A percentile compares a stretch with the other conserved stretches of the same genome.
These are phyloP conservation scores for Alternaria triticina DNA, from an alignment of 2,329 filamentous ascomycete species.

Conservation along the genomic window DNA sequence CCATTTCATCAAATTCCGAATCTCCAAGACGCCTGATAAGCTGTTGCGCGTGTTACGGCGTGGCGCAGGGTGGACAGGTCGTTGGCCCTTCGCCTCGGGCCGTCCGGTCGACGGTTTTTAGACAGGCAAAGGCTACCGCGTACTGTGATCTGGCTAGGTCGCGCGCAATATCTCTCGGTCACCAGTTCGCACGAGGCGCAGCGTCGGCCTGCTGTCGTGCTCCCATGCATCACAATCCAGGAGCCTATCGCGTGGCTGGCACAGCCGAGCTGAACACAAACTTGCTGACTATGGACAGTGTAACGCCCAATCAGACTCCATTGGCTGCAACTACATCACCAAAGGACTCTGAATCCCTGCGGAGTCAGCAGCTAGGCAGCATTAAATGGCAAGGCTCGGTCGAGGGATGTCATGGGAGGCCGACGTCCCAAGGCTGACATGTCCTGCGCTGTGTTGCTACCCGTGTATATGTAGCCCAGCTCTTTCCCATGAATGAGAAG, in stretches of 20 bases:
- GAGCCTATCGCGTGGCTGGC: neutral
- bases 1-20: neutral
- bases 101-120: neutral
- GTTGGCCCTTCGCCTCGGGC: neutral
- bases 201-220: neutral
- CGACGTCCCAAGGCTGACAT: slow-evolving; percentile 1
- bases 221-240: neutral
- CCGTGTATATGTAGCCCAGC: neutral
- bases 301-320: neutral
- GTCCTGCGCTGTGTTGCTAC: neutral
- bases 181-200: neutral
- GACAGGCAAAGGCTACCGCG: neutral
- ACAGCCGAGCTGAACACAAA: slow-evolving; percentile 14
- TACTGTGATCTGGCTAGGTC: neutral
- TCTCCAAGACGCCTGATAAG: neutral
- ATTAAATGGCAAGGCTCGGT: neutral
- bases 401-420: neutral
- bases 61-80: neutral
- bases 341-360: neutral
- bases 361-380: slow-evolving; percentile 8
- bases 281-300: neutral
- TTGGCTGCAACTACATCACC: neutral
- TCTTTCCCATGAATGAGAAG: neutral
- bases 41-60: neutral
- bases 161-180: neutral